Evolutionary conservation across 148 eudicot species (phyloP).

Genomic region (Arbutus unedo): DNA sequence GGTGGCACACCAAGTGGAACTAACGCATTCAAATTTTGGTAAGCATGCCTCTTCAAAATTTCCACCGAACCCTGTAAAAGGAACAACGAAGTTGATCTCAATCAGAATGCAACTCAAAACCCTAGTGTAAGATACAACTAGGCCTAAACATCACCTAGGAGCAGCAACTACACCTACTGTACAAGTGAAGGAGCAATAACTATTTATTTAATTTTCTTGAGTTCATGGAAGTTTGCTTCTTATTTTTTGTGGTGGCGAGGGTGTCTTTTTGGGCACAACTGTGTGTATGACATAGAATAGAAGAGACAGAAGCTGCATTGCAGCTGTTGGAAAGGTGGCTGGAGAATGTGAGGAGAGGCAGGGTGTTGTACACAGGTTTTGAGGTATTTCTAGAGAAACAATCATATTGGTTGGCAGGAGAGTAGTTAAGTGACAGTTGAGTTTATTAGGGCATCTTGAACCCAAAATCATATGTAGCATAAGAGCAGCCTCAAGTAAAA

Average conservation of each 20-base stretch:
- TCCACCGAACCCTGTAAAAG: conserved; percentile 46
- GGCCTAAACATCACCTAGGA: neutral
- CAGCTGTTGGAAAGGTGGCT: no score
- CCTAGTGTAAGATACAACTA: neutral
- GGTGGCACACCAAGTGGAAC: conserved; percentile 28
- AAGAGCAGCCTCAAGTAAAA: neutral
- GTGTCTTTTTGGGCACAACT: no score
- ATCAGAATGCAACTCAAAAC: conserved; percentile 5
- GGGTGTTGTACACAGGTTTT: neutral
- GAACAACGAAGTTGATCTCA: conserved; percentile 11
- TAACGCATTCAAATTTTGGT: conserved; percentile 29
- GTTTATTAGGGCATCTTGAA: neutral
- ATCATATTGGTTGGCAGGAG: neutral
- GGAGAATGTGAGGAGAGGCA: no score
- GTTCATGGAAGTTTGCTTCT: neutral
- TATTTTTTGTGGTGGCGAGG: no score
- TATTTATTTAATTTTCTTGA: neutral
- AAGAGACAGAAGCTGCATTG: no score
- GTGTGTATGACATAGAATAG: no score
- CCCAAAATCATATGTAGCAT: neutral
- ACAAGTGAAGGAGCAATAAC: neutral
- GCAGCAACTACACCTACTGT: neutral
- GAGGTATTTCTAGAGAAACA: neutral
- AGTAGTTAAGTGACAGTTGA: neutral
- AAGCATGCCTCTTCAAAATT: conserved; percentile 36